Base-by-base conservation (phyloP, 306 rosid species). In the Gillenia trifoliata region DNA sequence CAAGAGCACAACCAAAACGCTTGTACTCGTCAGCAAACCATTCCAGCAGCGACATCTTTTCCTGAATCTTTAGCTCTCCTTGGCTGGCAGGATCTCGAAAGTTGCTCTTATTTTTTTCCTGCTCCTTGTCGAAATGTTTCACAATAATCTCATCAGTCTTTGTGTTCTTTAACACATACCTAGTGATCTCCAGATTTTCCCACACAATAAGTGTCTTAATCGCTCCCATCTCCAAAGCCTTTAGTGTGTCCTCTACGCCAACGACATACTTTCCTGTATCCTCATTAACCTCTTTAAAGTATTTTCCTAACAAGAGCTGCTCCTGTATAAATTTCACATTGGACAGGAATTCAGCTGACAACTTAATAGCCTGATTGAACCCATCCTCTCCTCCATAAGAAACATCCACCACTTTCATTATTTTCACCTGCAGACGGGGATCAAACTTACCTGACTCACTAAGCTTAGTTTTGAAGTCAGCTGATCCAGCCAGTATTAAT, bases 401-500 rank as follows among this genome's bases (percentile, higher is more conserved):
- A 68, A 87, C 85, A 76, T 87, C 89, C n/a, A 85, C 86, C 61
- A 83, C 91, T 4, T 87, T 87, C 4, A 87, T 76, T 75, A 85
- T 87, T 43, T 85, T 85, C 22, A 81, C 91, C 31, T 76, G 85
- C 66, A 87, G 52, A 31, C 84, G 91, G 31, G 87, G 87, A 74
- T 87, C 91, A 25, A 87, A 85, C 91, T 80, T 83, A 40, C 82
- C 85, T 8, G 86, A 87, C 81, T 87, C 87, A 20, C 86, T 87
- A 75, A 87, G 82, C 84, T 85, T 85, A n/a, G 89, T 83, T 73
- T 87, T 87, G 85, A 85, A 85, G 79, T 87, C 91, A 17, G 89
- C 91, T 55, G 89, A 87, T 64, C 89, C 87, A n/a, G 87, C 91
- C 62, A 82, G 87, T 60, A 87, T 87, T 30, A 87, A 81, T 63